Evolutionary conservation across 306 rosid species (phyloP), one percentile per base, ranked within the genome.

Genomic region (Canavalia ensiformis): DNA sequence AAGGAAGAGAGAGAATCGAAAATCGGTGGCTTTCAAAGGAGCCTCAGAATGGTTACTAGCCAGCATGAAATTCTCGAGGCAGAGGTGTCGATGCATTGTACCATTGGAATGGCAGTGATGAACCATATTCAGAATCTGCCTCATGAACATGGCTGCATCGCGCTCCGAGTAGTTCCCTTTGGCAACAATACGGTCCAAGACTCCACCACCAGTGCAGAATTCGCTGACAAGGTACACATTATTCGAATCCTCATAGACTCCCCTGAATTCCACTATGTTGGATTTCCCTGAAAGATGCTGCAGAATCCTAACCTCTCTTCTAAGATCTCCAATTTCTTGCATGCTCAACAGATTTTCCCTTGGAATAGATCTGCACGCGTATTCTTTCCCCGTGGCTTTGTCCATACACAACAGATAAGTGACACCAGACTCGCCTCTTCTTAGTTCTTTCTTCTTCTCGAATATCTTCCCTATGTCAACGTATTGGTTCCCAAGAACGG

Each of bases 261-360:
- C 97, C 12, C 75, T 84, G 81, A 95, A 93, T 39, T 95, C 97
- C 31, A 90, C 99, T 0, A 95, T 91, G 58, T 95, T 95, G 0
- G 99, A 94, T 51, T 95, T 98, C 4, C 99, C 99, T 0, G 95
- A 87, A 3, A 95, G 75, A 77, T 95, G 97, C 79, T 93, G 97
- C 0, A 90, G 84, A 2, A 95, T 86, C 85, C 82, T 28, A 44
- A 93, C 63, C 82, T 95, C 98, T 77, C 99, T 86, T 47, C 88
- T 72, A 0, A 88, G 89, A 8, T 95, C 98, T 5, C 88, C 92
- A 0, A 89, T 66, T 10, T 88, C 94, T 66, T 82, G 77, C 3
- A 5, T 8, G 0, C 29, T 83, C 80, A 46, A 1, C 1, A 95
- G 79, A 77, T 90, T 93, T 25, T 58, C 8, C 25, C 84, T 75